phyloP scores from a whole-genome alignment of 225 moss, liverwort and hornwort species.

The Pseudoscleropodium purum region DNA sequence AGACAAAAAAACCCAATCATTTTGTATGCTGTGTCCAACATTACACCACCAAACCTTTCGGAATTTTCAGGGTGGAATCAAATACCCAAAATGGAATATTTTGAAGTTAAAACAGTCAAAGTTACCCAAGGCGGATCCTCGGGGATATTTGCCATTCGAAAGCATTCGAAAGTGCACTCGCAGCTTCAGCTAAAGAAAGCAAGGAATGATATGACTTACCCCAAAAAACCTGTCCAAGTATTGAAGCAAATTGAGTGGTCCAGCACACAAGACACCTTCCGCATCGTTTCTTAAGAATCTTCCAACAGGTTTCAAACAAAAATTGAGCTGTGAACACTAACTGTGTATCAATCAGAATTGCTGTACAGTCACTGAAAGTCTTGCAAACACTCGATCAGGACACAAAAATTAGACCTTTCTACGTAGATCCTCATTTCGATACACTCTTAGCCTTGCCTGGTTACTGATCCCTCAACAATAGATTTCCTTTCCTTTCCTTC shows the following conservation, averaged over 20 bases:
- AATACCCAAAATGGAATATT: not conserved
- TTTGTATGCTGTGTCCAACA: not conserved
- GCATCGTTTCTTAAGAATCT: not conserved
- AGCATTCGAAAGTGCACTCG: not conserved
- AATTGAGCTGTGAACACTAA: not conserved
- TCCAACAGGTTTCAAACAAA: not conserved
- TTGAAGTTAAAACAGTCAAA: not conserved
- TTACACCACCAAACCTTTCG: not conserved
- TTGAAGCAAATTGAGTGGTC: not conserved
- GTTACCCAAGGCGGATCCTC: not conserved
- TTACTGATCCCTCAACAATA: not conserved
- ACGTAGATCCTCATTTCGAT: not conserved
- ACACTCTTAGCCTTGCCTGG: not conserved
- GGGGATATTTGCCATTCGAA: not conserved
- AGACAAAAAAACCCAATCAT: too few species aligned
- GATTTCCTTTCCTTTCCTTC: not conserved
- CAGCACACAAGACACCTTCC: not conserved
- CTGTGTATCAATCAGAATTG: not conserved
- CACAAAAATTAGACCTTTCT: not conserved
- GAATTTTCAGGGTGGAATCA: not conserved
- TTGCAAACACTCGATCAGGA: not conserved
- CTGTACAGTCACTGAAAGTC: conserved; percentile 10
- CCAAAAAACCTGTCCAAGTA: not conserved
- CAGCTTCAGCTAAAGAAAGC: not conserved
- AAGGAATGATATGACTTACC: not conserved